These are phyloP conservation scores for Raphanus hybrid DNA, from an alignment of 441 rosid species.

Conservation along the genomic window DNA sequence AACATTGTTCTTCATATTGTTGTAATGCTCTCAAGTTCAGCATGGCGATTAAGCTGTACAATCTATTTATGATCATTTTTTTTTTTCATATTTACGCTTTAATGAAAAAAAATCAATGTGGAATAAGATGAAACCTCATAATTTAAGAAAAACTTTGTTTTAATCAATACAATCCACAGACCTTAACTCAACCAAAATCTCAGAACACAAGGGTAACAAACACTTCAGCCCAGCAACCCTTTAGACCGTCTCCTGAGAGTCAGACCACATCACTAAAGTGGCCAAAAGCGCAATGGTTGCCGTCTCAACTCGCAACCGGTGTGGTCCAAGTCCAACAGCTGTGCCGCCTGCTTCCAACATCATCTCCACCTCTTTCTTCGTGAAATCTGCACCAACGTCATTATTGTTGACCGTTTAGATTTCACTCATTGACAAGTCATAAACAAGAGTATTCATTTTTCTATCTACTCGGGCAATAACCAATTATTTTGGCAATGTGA, in stretches of 20 bases:
- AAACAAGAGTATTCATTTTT: background rate
- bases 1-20: background rate
- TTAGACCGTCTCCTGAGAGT: conserved; percentile 47
- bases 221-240: conserved; percentile 11
- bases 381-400: conserved; percentile 29
- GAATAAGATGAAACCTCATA: background rate
- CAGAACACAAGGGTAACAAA: background rate
- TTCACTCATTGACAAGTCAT: background rate
- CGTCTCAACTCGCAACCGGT: conserved; percentile 85
- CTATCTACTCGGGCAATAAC: conserved; percentile 8
- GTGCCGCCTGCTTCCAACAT: conserved; percentile 72
- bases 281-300: conserved; percentile 80
- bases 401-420: conserved; percentile 20
- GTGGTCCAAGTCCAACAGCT: conserved; percentile 84
- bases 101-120: background rate
- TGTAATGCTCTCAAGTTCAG: background rate
- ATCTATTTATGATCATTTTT: background rate
- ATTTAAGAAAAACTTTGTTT: background rate
- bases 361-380: conserved; percentile 56
- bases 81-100: background rate
- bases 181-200: background rate
- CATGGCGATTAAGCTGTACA: background rate
- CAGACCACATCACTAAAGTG: conserved; percentile 83
- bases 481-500: background rate
- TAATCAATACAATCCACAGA: background rate